Evolutionary conservation across 805 yeast genomes (phyloP), one percentile per base, ranked within the genome.

Genomic region (Starmerella kuoi): DNA sequence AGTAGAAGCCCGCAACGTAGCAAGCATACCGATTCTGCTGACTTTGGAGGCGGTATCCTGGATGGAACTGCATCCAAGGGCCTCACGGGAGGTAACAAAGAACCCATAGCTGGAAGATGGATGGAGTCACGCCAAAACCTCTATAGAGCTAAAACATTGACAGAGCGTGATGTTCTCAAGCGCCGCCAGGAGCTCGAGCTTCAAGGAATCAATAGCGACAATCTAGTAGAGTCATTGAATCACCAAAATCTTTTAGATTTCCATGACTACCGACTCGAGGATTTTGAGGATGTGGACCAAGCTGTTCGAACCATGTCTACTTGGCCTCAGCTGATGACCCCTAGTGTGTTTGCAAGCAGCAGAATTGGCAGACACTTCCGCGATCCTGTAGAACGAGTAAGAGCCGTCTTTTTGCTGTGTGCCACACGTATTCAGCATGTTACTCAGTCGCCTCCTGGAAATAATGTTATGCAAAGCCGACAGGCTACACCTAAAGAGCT

Each of bases 401-500:
- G 87, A 42, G 85, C 85, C 1, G 62, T 79, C 7, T 81, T 71
- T 54, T 61, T 73, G 8, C 72, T 77, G 42, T 72, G 83, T 51
- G 64, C 78, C 18, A 79, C 72, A 55, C 77, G 70, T 58, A 78
- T 74, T 53, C 64, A 60, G 18, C 61, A 74, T 51, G 62, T 64
- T 18, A 66, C 61, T 34, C 63, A 62, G 7, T 38, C 51, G 11
- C 47, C 50, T 7, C 34, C 35, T 12, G 51, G 45, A 24, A 54
- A 51, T 24, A 46, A 48, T n/a, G 55, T 61, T 1, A 57, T 65
- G 55, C 59, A 61, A 33, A 63, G 62, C 44, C 71, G 70, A 46
- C 72, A 67, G 54, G 88, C 76, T 38, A 75, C 70, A 40, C 61
- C 84, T 1, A 79, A 73, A 51, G 94, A 85, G 55, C 59, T 88